Evolutionary conservation across 2,329 filamentous ascomycete genomes (phyloP), one percentile per base, ranked within the genome.

Genomic region (Metarhizium rileyi): DNA sequence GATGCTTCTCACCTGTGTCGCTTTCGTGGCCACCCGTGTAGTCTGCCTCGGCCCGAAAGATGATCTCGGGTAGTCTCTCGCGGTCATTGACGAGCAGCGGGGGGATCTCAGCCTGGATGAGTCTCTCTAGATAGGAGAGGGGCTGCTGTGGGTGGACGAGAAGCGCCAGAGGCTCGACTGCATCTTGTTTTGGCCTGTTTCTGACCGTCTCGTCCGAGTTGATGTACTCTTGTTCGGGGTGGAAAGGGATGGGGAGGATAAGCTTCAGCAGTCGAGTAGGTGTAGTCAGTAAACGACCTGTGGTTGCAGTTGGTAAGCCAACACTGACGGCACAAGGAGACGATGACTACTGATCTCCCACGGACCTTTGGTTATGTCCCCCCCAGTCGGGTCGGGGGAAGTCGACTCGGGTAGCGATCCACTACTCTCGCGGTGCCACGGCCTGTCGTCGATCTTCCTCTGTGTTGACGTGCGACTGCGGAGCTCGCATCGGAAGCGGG

Each of bases 131-230:
- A 64, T 95, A 95, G 8, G 88, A 95, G 3, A 96, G 75, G 0
- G 90, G 90, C 62, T 96, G 90, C 54, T 94, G 87, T 0, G 90
- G 90, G 58, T 95, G 90, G 0, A 95, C 77, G 2, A 95, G 79
- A 0, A 95, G 76, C 1, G 90, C 90, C 12, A 95, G 73, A 0
- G 90, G 89, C 57, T 94, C 87, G n/a, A 91, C 81, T 0, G 50
- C 55, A 18, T 61, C 66, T 2, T 66, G 56, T 18, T 60, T 59
- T 18, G 66, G 62, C 5, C 60, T 47, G 18, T 64, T 63, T 0
- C 57, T 56, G 10, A 63, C 59, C 2, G 71, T 60, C 10, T 70
- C 63, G 12, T 71, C 65, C 47, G 70, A 66, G 26, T 73, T 70
- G 50, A 74, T 64, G 10, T 63, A 56, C 27, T 66, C 63, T 54